Evolutionary conservation across 1,139 yeast species (phyloP), one percentile per base, ranked within the genome.

Genomic region (Yamadazyma trypodendri): DNA sequence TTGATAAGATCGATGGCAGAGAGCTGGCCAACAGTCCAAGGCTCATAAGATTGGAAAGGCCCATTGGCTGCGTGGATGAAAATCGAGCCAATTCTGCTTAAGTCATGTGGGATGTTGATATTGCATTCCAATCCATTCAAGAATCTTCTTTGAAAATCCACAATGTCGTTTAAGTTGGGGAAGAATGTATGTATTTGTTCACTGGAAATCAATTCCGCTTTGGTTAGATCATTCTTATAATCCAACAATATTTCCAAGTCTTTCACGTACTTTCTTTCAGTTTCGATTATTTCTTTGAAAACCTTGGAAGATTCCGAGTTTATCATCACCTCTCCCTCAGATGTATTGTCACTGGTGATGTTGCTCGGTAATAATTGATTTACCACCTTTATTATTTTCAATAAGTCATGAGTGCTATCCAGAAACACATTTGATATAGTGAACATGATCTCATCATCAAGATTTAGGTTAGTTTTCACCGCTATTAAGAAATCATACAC

Each of bases 101-200:
- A 80, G 45, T 78, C 76, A 20, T 81, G 75, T 4, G 90, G 86
- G 6, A 85, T 83, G 32, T 79, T 71, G 5, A 89, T 81, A 60
- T 90, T 90, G 53, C 92, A 86, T 63, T 92, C 99, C 42, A 90
- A 64, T 0, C 97, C 96, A 35, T 87, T 81, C 40, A 92, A 65
- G 43, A 92, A 84, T 48, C 96, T 74, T 54, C 97, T 77, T 65
- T 94, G 98, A 58, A 90, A 89, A 62, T 92, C 98, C 34, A 92
- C 77, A 31, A 92, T 80, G 45, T 84, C 89, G 43, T 77, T 76
- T 41, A 92, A 63, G 55, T 88, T 89, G n/a, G 98, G 97, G 58
- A 92, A 88, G 30, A 92, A 61, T 55, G 76, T 73, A 58, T 87
- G 90, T 37, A 89, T 73, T 47, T 84, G 89, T 51, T 90, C 97